A percentile compares a stretch with the other conserved stretches of the same genome.
These are phyloP conservation scores for Alnus rubra DNA, from an alignment of 306 rosid genomes.

Conservation along the genomic window DNA sequence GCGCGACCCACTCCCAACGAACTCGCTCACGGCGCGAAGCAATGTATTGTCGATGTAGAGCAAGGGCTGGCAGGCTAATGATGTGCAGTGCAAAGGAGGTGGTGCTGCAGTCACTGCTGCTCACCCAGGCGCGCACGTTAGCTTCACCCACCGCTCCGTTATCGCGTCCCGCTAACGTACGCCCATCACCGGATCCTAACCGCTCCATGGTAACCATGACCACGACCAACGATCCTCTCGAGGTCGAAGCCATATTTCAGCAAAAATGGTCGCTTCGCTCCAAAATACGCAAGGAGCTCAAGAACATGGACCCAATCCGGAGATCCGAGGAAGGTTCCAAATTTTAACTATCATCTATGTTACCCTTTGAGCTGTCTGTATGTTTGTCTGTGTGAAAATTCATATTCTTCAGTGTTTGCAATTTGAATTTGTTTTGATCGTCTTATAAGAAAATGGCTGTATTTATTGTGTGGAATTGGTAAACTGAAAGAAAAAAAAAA, in stretches of 20 bases:
- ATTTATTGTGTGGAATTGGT: background rate
- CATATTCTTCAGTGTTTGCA: background rate
- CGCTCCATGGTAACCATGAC: slow-evolving; percentile 19
- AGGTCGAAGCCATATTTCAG: slow-evolving; percentile 26
- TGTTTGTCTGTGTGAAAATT: background rate
- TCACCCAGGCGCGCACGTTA: slow-evolving; percentile 12
- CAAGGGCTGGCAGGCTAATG: background rate
- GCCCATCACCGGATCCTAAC: background rate
- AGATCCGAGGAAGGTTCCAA: slow-evolving; percentile 32
- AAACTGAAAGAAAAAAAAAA: background rate
- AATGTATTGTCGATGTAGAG: slow-evolving; percentile 2
- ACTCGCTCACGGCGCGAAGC: background rate
- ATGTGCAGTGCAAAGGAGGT: slow-evolving; percentile 16
- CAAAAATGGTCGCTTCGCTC: slow-evolving; percentile 29
- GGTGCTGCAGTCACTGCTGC: no score
- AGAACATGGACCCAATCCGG: slow-evolving; percentile 35
- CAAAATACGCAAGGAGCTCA: slow-evolving; percentile 22
- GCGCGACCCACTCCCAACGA: background rate
- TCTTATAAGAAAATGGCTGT: background rate
- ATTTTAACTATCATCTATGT: background rate
- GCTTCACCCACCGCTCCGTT: background rate
- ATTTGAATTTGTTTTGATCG: background rate
- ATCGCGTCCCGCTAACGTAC: background rate
- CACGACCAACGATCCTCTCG: slow-evolving; percentile 16
- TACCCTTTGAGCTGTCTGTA: background rate